phyloP scores from a whole-genome alignment of 768 basidiomycete genomes.

The Lactifluus volemus region DNA sequence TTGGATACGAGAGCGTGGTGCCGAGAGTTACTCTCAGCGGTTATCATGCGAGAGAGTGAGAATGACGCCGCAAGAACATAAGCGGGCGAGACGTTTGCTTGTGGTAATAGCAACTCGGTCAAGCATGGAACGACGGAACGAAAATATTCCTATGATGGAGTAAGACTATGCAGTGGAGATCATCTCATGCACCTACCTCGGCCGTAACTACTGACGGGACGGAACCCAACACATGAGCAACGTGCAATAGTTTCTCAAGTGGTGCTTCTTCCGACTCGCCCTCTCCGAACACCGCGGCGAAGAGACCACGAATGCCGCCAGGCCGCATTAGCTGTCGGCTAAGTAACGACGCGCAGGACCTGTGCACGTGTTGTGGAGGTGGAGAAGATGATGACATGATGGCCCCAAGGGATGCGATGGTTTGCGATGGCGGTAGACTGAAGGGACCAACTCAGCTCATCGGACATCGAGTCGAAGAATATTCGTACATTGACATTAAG shows the following conservation, averaged over 20 bases:
- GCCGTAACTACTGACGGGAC: slow-evolving; percentile 48
- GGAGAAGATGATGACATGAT: slow-evolving; percentile 37
- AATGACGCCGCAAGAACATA: slow-evolving; percentile 61
- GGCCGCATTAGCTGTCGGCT: slow-evolving; percentile 63
- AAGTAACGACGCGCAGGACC: slow-evolving; percentile 52
- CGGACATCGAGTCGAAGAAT: not conserved
- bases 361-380: slow-evolving; percentile 43
- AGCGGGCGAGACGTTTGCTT: slow-evolving; percentile 29
- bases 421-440: slow-evolving; percentile 58
- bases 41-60: slow-evolving; percentile 56
- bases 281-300: slow-evolving; percentile 60
- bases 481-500: slow-evolving; percentile 53
- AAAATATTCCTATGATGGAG: slow-evolving; percentile 50
- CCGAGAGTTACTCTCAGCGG: slow-evolving; percentile 27
- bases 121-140: slow-evolving; percentile 44
- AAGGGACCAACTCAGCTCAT: slow-evolving; percentile 2
- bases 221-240: slow-evolving; percentile 54
- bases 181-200: slow-evolving; percentile 36
- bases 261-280: slow-evolving; percentile 47
- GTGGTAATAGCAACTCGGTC: slow-evolving; percentile 38
- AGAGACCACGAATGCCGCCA: slow-evolving; percentile 62
- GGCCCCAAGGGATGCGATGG: slow-evolving; percentile 54
- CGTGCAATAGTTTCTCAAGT: slow-evolving; percentile 64
- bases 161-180: not conserved
- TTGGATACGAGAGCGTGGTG: slow-evolving; percentile 26